Conservation (phyloP, 2,329 filamentous ascomycete species). For the Ophiosphaerella narmari region DNA sequence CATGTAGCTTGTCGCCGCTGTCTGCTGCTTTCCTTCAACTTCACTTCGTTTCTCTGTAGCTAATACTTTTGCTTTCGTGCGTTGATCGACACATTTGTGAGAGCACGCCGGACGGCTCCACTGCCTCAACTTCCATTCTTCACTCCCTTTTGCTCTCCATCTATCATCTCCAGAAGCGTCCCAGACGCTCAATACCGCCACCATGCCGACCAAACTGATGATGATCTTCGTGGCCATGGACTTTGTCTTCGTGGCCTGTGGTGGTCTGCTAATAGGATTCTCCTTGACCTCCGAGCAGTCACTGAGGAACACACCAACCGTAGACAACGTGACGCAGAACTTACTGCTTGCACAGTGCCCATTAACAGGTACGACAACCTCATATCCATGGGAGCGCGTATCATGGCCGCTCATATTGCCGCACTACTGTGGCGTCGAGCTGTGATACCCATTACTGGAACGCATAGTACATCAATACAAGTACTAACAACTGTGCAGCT, state of each 20-base stretch:
- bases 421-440: slow-evolving; percentile 26
- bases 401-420: slow-evolving; percentile 16
- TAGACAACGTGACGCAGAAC: slow-evolving; percentile 56
- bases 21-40: slow-evolving; percentile 30
- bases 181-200: slow-evolving; percentile 28
- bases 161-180: slow-evolving; percentile 9
- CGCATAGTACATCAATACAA: slow-evolving; percentile 1
- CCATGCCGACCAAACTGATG: slow-evolving; percentile 59
- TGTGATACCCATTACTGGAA: slow-evolving; percentile 16
- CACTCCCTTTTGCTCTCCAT: slow-evolving; percentile 11
- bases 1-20: slow-evolving; percentile 30
- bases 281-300: slow-evolving; percentile 56
- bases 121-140: slow-evolving; percentile 41
- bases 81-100: slow-evolving; percentile 32
- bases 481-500: slow-evolving; percentile 51
- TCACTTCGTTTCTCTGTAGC: slow-evolving; percentile 37
- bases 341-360: slow-evolving; percentile 59
- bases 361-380: slow-evolving; percentile 53
- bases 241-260: slow-evolving; percentile 57
- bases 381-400: neutral
- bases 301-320: slow-evolving; percentile 49
- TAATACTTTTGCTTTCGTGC: slow-evolving; percentile 28
- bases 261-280: slow-evolving; percentile 58
- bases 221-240: slow-evolving; percentile 57
- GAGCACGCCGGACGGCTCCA: slow-evolving; percentile 47